Evolutionary conservation across 345 rosid species (phyloP).

Genomic region (Eucalyptus virginea): DNA sequence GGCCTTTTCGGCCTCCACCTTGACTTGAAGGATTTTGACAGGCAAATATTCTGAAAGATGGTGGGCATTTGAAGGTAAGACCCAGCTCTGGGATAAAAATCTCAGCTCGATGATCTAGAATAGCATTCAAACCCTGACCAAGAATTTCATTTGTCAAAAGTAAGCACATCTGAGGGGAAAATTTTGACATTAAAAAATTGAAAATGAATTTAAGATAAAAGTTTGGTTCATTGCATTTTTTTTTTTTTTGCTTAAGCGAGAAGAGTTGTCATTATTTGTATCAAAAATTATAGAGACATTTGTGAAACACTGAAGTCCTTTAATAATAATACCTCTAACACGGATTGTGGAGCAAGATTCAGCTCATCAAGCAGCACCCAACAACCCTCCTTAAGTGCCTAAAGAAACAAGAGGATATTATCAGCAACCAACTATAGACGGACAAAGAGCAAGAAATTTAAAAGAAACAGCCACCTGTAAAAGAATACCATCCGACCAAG

Average conservation of each 20-base stretch:
- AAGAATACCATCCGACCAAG: slow-evolving; percentile 95
- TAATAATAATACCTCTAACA: slow-evolving; percentile 50
- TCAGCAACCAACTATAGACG: background rate
- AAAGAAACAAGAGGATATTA: background rate
- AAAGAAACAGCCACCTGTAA: slow-evolving; percentile 45
- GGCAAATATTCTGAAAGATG: slow-evolving; percentile 83
- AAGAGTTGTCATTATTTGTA: background rate
- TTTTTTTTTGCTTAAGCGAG: background rate
- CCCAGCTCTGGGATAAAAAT: slow-evolving; percentile 93
- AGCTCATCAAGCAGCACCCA: slow-evolving; percentile 98
- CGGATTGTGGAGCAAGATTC: slow-evolving; percentile 98
- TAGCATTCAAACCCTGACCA: slow-evolving; percentile 84
- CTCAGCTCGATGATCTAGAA: slow-evolving; percentile 94
- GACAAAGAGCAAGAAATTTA: background rate
- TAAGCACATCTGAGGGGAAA: background rate
- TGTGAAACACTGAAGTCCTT: background rate
- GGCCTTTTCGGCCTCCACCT: slow-evolving; percentile 98
- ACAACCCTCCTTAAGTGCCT: slow-evolving; percentile 94
- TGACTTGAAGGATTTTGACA: slow-evolving; percentile 97
- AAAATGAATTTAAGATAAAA: background rate
- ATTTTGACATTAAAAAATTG: background rate
- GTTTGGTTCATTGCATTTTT: background rate
- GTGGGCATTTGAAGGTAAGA: slow-evolving; percentile 65
- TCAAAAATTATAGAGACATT: background rate
- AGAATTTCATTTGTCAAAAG: background rate